Base-by-base conservation (phyloP, 805 yeast genomes). In the Saccharomycopsis olivae region DNA sequence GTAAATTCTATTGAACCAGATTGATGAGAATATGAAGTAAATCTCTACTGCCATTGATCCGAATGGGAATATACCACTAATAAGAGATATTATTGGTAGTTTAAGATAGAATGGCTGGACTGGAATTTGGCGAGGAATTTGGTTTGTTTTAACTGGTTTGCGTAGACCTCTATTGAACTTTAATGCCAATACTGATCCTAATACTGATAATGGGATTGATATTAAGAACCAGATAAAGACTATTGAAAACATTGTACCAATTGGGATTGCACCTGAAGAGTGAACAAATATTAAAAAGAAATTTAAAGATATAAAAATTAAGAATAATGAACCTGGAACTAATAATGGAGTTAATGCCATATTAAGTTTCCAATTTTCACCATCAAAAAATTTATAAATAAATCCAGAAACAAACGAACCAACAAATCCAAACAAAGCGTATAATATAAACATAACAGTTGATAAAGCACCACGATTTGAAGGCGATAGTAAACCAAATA, bases 71-170 rank as follows among this genome's bases (percentile, higher is more conserved):
- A 89, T 72, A 46, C 97, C 97, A 2, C 94, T 82, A 46, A 84
- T 68, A 31, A 84, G 55, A 52, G 87, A 64, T 40, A 80, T 70
- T 18, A 86, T 78, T 14, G 71, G 47, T 3, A 84, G 73, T 53
- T 72, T 73, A 52, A 86, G 68, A 55, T 82, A 86, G 74, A 84
- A 74, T 33, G 94, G 94, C 61, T 87, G 96, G 14, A 70, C 69
- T 30, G 98, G 98, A 44, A 92, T 83, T 63, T 92, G 96, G 61
- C 98, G 76, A 47, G 96, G 94, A 50, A 92, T 89, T 64, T 89
- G 96, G 60, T 87, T 89, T 15, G 94, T 87, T 53, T 85, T 78
- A 24, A 87, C 94, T 10, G 97, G 96, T 38, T 76, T 75, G 25
- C 70, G 61, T 45, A 72, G 55, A 31, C 72, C 54, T 21, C 73